Percentiles rank a stretch among this genome's conserved stretches.
These are phyloP conservation scores for Cryptococcus sp. DNA, from an alignment of 1,284 basidiomycete species.

Conservation along the genomic window DNA sequence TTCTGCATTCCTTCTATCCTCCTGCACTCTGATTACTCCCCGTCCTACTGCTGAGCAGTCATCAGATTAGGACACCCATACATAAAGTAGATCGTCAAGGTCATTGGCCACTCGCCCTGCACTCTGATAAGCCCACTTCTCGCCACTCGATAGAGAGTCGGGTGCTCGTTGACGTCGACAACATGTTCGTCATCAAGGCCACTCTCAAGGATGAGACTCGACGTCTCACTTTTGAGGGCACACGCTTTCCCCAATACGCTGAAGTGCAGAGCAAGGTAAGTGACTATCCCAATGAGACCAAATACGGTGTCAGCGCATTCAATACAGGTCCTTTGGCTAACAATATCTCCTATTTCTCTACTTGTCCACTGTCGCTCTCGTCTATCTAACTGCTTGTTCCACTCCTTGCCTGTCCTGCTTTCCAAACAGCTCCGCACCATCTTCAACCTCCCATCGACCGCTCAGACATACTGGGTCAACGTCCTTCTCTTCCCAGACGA, in stretches of 20 bases:
- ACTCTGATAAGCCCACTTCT: background rate
- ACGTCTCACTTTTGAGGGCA: constrained; percentile 43
- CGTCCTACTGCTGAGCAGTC: too few relatives aligned
- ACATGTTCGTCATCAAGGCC: constrained; percentile 50
- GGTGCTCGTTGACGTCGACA: too few relatives aligned
- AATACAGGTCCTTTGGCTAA: too few relatives aligned
- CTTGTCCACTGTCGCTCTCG: background rate
- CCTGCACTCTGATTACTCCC: too few relatives aligned
- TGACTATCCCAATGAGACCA: background rate
- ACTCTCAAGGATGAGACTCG: constrained; percentile 52
- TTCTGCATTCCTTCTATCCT: too few relatives aligned
- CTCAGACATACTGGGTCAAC: constrained; percentile 49
- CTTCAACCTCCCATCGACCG: constrained; percentile 49
- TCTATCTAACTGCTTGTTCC: background rate
- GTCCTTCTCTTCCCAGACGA: constrained; percentile 51
- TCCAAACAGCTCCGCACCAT: constrained; percentile 39
- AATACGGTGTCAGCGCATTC: too few relatives aligned
- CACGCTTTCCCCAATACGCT: constrained; percentile 44
- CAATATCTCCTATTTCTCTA: background rate
- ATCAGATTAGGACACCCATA: too few relatives aligned
- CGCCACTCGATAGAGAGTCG: background rate
- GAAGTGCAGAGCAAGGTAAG: constrained; percentile 50
- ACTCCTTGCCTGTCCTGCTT: background rate
- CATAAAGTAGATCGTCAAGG: too few relatives aligned
- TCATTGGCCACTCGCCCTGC: too few relatives aligned